Evolutionary conservation across 2,329 filamentous ascomycete species (phyloP).

Genomic region (Paracamarosporium sp.): DNA sequence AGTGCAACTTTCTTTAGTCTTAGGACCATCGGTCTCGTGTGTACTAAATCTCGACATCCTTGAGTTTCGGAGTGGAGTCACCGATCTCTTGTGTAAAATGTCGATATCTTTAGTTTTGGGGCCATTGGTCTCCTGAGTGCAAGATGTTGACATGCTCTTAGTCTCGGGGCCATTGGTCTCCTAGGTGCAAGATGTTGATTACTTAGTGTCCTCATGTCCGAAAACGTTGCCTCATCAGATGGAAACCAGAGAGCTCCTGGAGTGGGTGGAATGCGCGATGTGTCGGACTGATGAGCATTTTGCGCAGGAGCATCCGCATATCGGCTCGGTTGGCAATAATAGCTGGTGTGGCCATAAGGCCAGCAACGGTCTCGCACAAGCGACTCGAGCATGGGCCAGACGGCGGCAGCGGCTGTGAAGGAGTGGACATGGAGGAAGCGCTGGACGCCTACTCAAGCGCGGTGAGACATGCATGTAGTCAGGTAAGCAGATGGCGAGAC

Average conservation of each 20-base stretch:
- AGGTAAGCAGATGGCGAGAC: not conserved
- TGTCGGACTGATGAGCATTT: not conserved
- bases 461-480: not conserved
- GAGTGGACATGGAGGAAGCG: not conserved
- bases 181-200: no score
- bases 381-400: not conserved
- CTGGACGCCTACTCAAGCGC: slow-evolving; percentile 1
- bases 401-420: slow-evolving; percentile 1
- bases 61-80: no score
- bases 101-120: no score
- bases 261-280: not conserved
- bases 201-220: no score
- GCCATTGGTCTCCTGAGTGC: no score
- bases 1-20: no score
- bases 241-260: not conserved
- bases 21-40: no score
- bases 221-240: no score
- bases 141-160: no score
- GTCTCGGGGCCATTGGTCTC: no score
- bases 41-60: no score
- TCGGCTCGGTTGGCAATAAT: not conserved
- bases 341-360: not conserved
- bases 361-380: not conserved
- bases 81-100: no score
- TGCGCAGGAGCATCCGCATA: not conserved